These are phyloP conservation scores for Kluyveromyces lactis DNA, from an alignment of 805 yeast genomes.

Conservation along the genomic window DNA sequence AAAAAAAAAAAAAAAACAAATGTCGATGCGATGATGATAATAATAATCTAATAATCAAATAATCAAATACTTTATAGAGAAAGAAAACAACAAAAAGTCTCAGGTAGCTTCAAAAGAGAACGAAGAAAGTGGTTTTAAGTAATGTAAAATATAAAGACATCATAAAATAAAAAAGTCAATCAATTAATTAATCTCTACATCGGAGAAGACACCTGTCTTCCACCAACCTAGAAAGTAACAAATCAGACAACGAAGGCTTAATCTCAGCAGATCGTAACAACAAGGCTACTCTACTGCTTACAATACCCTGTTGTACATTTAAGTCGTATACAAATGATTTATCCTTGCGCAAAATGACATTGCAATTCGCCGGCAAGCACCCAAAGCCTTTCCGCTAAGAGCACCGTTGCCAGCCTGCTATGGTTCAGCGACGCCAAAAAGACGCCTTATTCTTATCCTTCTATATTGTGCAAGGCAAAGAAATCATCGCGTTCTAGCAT, in stretches of 20 bases:
- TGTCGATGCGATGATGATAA: neutral
- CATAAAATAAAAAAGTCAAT: too few species aligned
- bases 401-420: too few species aligned
- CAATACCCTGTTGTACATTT: constrained; percentile 40
- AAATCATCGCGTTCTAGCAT: too few species aligned
- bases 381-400: constrained; percentile 33
- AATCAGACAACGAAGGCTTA: constrained; percentile 37
- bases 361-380: constrained; percentile 37
- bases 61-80: neutral
- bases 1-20: too few species aligned
- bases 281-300: constrained; percentile 47
- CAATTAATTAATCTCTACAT: constrained; percentile 1
- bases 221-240: constrained; percentile 12
- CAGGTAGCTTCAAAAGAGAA: neutral
- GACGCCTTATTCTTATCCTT: constrained; percentile 37
- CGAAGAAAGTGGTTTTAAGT: neutral
- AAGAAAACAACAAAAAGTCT: neutral
- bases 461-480: too few species aligned
- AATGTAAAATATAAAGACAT: too few species aligned
- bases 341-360: constrained; percentile 36
- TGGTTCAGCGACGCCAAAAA: constrained; percentile 34
- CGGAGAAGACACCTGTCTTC: constrained; percentile 1
- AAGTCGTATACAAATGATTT: constrained; percentile 41
- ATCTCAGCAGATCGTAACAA: constrained; percentile 46
- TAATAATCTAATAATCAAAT: too few species aligned